Conservation (phyloP, 768 basidiomycete genomes). For the Podaxis carcinomalis region DNA sequence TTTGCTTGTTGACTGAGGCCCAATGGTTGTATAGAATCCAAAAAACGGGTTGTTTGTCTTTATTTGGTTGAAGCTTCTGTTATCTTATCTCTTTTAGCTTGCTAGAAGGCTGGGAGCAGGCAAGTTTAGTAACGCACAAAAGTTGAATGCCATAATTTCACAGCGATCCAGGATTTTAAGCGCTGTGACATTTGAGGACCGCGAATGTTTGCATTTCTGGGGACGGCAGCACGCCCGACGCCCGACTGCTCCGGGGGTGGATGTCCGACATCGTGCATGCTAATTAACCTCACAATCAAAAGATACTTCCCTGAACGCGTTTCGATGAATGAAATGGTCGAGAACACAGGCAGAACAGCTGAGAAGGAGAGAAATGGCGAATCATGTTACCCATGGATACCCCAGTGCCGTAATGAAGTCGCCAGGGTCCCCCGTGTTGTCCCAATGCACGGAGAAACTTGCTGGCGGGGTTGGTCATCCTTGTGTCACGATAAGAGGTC, state of each 20-base stretch:
- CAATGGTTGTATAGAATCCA: not conserved
- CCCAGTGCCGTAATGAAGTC: slow-evolving; percentile 1
- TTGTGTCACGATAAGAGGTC: no score
- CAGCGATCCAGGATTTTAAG: no score
- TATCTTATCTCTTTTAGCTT: slow-evolving; percentile 1
- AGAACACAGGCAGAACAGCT: not conserved
- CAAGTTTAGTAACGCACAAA: not conserved
- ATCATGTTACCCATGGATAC: not conserved
- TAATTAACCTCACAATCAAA: not conserved
- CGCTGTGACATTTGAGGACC: no score
- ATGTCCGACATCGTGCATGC: not conserved
- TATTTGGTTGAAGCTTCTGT: not conserved
- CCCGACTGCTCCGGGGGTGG: not conserved
- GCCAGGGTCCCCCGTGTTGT: not conserved
- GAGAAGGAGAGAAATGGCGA: not conserved
- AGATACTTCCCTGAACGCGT: not conserved
- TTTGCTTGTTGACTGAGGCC: not conserved
- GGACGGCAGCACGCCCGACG: not conserved
- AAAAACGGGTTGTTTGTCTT: slow-evolving; percentile 2
- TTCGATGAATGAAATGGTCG: not conserved
- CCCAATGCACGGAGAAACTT: not conserved
- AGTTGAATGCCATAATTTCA: not conserved
- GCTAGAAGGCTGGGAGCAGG: not conserved
- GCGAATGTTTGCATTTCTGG: not conserved
- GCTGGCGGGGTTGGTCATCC: not conserved